These are phyloP conservation scores for Teratosphaeria nubilosa DNA, from an alignment of 2,329 filamentous ascomycete genomes.

Conservation along the genomic window DNA sequence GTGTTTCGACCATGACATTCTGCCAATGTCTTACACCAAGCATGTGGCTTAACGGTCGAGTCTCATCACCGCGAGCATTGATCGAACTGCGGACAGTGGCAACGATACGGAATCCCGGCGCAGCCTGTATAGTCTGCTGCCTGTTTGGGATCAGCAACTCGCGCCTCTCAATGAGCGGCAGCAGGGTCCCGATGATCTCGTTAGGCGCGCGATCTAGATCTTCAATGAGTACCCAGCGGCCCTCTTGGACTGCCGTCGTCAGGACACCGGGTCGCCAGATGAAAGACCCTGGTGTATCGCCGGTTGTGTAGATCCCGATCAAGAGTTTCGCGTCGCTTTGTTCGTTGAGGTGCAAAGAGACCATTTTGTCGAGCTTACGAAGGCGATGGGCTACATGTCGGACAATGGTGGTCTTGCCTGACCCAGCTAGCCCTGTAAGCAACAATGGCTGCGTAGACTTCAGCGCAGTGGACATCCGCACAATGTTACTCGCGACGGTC, in stretches of 20 bases:
- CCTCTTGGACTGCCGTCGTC: constrained; percentile 87
- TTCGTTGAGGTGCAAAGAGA: constrained; percentile 92
- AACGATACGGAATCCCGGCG: constrained; percentile 78
- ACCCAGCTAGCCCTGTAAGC: constrained; percentile 71
- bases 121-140: constrained; percentile 73
- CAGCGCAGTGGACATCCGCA: constrained; percentile 56
- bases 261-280: constrained; percentile 86
- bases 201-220: constrained; percentile 91
- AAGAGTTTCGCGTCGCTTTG: constrained; percentile 97
- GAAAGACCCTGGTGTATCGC: constrained; percentile 78
- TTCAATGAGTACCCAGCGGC: constrained; percentile 93
- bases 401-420: constrained; percentile 80
- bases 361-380: constrained; percentile 69
- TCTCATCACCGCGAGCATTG: constrained; percentile 59
- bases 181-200: constrained; percentile 84
- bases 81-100: constrained; percentile 71
- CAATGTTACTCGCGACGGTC: constrained; percentile 65
- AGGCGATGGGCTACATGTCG: constrained; percentile 73
- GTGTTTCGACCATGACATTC: constrained; percentile 56
- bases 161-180: constrained; percentile 86
- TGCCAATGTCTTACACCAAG: constrained; percentile 84
- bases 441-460: constrained; percentile 62
- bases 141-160: constrained; percentile 83
- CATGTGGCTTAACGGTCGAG: constrained; percentile 56
- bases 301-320: constrained; percentile 86